Base-by-base conservation (phyloP, 805 yeast genomes). In the Starmerella apis region DNA sequence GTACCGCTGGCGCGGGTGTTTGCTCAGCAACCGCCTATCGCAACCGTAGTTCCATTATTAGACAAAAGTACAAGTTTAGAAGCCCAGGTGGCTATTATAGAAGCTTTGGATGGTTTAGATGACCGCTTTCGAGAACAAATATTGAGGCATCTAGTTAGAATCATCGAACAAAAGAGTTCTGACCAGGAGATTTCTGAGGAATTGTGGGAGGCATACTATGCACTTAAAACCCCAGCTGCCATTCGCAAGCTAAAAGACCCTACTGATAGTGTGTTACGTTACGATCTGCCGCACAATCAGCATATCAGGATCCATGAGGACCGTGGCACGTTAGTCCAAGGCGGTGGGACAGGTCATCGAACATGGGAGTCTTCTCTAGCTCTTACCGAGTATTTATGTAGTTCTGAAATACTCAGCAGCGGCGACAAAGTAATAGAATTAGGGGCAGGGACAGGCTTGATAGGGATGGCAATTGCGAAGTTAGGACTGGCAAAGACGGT, bases 331-430 rank as follows among this genome's bases (percentile, higher is more conserved):
- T 31, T 55, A 16, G 53, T 55, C 10, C 45, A 27, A 8, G 33
- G 24, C n/a, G 58, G 58, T 16, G 48, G 46, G 8, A 55, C 58
- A 4, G 58, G 58, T 13, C 58, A 49, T 37, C 50, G 58, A 7
- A 55, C 58, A 2, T 55, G 58, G 58, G 58, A 55, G 35, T 53
- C 58, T 4, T 53, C 56, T 16, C 45, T 55, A 9, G 58, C 51
- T 2, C 20, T 55, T 11, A 35, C 53, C 18, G 58, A 55, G 23
- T 50, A 19, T 23, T 27, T 55, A 3, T 51, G 55, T 45, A 13
- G 8, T 1, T 24, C 5, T 16, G 39, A 41, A 4, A 20, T 46
- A n/a, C 13, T 10, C 9, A 45, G 27, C 8, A 16, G n/a, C 11
- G 13, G 39, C 6, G 44, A 24, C 16, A n/a, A 5, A 3, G 44